Evolutionary conservation across 768 basidiomycete species (phyloP), one percentile per base, ranked within the genome.

Genomic region (Leccinum truebloodii): DNA sequence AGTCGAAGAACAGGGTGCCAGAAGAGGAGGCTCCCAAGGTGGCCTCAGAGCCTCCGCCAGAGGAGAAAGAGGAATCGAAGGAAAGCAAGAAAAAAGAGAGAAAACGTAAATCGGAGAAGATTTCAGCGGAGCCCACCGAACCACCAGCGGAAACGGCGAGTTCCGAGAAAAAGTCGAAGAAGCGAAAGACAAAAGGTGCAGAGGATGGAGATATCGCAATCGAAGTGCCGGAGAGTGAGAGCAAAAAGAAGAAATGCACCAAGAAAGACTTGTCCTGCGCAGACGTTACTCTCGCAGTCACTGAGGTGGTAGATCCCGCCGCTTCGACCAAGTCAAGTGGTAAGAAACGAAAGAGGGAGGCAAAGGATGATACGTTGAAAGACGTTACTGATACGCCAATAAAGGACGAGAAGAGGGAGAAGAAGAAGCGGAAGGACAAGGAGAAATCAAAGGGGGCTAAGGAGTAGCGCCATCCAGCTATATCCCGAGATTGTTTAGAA

Each of bases 401-500:
- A 68, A 65, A 44, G 64, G 62, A 55, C n/a, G 61, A 53, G n/a
- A 69, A 73, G 59, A 59, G 49, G 52, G 72, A 72, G 65, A 70
- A 75, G 63, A 72, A 73, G 65, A 75, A 73, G 55, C 65, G 73
- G 46, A 71, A 75, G 52, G 58, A 55, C 9, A 65, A 62, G 39
- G 62, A 60, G 18, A 34, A 12, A 22, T 32, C 49, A 12, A 52
- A 62, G 14, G 41, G 28, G 22, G 49, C 49, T 1, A 57, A 53
- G 26, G 55, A 37, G 44, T 66, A 66, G 50, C 22, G 24, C 16
- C 41, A 44, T 14, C n/a, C 41, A 22, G 51, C 14, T 20, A 44
- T 44, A n/a, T n/a, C 9, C 41, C 41, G 18, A 41, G 41, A 9
- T 44, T 44, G 3, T 44, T 44, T n/a, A 20, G 41, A 14, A 44